Base-by-base conservation (phyloP, 176 grass and related monocot species). In the Melocanna baccifera region DNA sequence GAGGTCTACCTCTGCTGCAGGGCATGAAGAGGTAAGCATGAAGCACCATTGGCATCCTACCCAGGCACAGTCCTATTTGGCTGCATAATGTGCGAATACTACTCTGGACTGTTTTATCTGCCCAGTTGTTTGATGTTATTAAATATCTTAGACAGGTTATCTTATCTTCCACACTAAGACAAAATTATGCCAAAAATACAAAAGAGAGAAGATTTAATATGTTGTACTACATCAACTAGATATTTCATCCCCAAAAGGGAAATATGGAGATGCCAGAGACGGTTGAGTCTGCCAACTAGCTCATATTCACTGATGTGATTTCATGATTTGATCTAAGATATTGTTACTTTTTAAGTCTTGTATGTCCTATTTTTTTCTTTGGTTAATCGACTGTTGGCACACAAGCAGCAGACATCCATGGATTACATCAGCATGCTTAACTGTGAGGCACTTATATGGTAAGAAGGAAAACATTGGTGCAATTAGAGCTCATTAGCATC, bases 1-100 rank as follows among this genome's bases (percentile, higher is more conserved):
- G 81, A 83, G 67, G 77, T 91, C 84, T 50, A 72, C 9, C 51
- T 78, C 67, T 64, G 43, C 52, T 30, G 20, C 67, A 66, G 28
- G 69, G 30, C 50, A 47, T 71, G 81, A 50, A 57, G 86, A 91
- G 94, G 94, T 92, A 90, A 36, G 34, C 34, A 87, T 66, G 87
- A 80, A 83, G 68, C n/a, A 82, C 56, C 45, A 48, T 11, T 61
- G 7, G 25, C 41, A 22, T 91, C 43, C 55, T 52, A n/a, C 80
- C 67, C 67, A 34, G 23, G 4, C 71, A n/a, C 59, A 19, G 22
- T 63, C 53, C 28, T 67, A 36, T 36, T 36, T 36, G 34, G 34
- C 75, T 70, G 6, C 42, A n/a, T 67, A 4, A 7, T 71, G 7
- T 55, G 18, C 50, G 67, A 68, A 32, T 40, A 74, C 5, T 68